Evolutionary conservation across 805 yeast species (phyloP).

Genomic region (Ogataea haglerorum): DNA sequence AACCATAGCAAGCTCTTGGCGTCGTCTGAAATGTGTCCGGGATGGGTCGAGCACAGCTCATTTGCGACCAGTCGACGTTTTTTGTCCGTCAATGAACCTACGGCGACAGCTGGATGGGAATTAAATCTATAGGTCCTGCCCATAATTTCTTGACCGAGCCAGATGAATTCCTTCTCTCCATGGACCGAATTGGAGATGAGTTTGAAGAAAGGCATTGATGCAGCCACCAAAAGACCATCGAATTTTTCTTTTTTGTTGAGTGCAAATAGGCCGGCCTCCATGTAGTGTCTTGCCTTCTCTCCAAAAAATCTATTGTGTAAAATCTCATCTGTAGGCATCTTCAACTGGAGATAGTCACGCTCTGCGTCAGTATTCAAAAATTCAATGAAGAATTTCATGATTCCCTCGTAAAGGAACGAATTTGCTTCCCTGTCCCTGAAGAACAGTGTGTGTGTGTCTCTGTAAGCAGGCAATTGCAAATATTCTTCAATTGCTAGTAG

Average conservation of each 20-base stretch:
- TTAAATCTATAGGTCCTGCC: constrained; percentile 56
- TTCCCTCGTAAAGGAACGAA: constrained; percentile 38
- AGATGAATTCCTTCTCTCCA: constrained; percentile 78
- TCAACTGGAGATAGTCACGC: constrained; percentile 35
- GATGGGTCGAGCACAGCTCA: constrained; percentile 60
- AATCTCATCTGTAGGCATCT: constrained; percentile 35
- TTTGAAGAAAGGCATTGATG: constrained; percentile 40
- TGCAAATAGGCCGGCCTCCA: constrained; percentile 48
- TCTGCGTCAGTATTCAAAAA: constrained; percentile 46
- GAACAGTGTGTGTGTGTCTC: constrained; percentile 39
- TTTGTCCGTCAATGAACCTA: constrained; percentile 40
- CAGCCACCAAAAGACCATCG: constrained; percentile 44
- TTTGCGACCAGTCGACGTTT: constrained; percentile 30
- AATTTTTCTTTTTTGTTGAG: constrained; percentile 49
- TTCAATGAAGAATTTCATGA: constrained; percentile 41
- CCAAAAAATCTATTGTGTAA: constrained; percentile 41
- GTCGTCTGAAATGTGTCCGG: constrained; percentile 57
- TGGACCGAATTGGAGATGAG: constrained; percentile 51
- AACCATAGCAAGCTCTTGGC: constrained; percentile 56
- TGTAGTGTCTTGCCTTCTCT: constrained; percentile 40
- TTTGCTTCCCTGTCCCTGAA: constrained; percentile 48
- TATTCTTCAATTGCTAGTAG: constrained; percentile 37
- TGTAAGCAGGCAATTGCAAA: constrained; percentile 36
- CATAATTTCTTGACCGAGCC: constrained; percentile 61
- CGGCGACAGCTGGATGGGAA: constrained; percentile 51